A percentile compares a stretch with the other conserved stretches of the same genome.
Conservation (phyloP, 2,329 filamentous ascomycete species). For the Scytalidium lignicola region DNA sequence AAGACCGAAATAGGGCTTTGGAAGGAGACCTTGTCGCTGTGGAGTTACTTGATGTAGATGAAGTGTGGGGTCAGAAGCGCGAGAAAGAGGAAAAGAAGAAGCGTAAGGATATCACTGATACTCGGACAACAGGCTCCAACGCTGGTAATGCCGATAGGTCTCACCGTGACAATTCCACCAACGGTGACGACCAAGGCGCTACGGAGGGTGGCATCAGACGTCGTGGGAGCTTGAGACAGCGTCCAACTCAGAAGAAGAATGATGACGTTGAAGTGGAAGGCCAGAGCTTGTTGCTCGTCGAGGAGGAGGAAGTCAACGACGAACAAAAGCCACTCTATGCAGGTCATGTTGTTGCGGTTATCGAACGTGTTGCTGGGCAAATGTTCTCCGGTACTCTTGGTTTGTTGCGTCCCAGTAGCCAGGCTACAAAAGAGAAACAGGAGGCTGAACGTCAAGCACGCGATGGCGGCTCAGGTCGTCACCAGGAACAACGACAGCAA, state of each 20-base stretch:
- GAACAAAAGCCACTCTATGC: conserved; percentile 97
- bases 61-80: conserved; percentile 97
- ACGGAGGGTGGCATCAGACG: conserved; percentile 83
- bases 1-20: conserved; percentile 93
- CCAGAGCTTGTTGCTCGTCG: conserved; percentile 90
- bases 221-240: conserved; percentile 90
- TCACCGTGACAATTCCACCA: conserved; percentile 47
- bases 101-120: conserved; percentile 96
- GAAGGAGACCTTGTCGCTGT: conserved; percentile 95
- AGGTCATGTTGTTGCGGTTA: conserved; percentile 93
- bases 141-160: conserved; percentile 63
- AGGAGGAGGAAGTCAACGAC: conserved; percentile 98
- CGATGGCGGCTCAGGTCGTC: conserved; percentile 67
- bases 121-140: conserved; percentile 69
- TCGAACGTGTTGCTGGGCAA: conserved; percentile 93
- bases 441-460: conserved; percentile 91
- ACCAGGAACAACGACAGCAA: conserved; percentile 77
- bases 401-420: conserved; percentile 89
- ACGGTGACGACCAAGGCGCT: conserved; percentile 56
- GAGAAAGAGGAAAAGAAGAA: conserved; percentile 99
- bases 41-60: conserved; percentile 93
- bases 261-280: conserved; percentile 98
- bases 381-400: conserved; percentile 99
- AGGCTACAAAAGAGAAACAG: conserved; percentile 99
- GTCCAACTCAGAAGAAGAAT: conserved; percentile 99